Conservation (phyloP, 192 early-diverging fungal species). For the Coemansia sp. region DNA sequence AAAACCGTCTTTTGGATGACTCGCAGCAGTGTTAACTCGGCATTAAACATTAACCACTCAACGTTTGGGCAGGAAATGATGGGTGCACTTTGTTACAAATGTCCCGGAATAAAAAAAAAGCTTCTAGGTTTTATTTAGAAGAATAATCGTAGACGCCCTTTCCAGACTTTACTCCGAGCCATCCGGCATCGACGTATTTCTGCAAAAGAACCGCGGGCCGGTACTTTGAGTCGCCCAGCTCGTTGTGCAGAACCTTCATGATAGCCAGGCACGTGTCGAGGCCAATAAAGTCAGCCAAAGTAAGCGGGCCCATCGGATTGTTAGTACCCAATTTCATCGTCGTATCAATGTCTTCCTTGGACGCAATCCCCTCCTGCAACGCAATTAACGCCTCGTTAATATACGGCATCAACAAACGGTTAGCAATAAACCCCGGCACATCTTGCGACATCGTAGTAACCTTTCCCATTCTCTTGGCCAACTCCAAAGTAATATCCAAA, state of each 20-base stretch:
- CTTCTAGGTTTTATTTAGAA: constrained; percentile 10
- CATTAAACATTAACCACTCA: too few species aligned
- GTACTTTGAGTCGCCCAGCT: constrained; percentile 95
- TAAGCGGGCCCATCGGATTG: constrained; percentile 96
- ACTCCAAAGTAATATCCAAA: constrained; percentile 67
- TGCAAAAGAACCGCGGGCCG: constrained; percentile 87
- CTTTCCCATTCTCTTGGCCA: constrained; percentile 90
- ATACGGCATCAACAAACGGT: constrained; percentile 97
- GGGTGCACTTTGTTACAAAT: not conserved
- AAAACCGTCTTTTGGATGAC: too few species aligned
- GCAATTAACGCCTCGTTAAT: constrained; percentile 95
- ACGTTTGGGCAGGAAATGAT: not conserved
- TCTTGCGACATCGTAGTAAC: constrained; percentile 85
- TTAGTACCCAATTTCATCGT: constrained; percentile 99
- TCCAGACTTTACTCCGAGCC: constrained; percentile 90
- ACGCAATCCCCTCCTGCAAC: constrained; percentile 85
- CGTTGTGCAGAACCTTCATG: constrained; percentile 89
- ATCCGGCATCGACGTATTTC: constrained; percentile 96
- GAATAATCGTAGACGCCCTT: constrained; percentile 87
- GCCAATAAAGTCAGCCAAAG: constrained; percentile 97
- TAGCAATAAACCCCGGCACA: constrained; percentile 96
- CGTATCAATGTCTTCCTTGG: constrained; percentile 93
- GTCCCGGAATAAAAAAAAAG: not conserved
- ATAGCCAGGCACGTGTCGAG: constrained; percentile 97
- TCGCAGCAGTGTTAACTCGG: too few species aligned